A percentile compares a stretch with the other conserved stretches of the same genome.
Evolutionary conservation across 225 moss, liverwort and hornwort genomes (phyloP).

Genomic region (Sphagnum tenellum): DNA sequence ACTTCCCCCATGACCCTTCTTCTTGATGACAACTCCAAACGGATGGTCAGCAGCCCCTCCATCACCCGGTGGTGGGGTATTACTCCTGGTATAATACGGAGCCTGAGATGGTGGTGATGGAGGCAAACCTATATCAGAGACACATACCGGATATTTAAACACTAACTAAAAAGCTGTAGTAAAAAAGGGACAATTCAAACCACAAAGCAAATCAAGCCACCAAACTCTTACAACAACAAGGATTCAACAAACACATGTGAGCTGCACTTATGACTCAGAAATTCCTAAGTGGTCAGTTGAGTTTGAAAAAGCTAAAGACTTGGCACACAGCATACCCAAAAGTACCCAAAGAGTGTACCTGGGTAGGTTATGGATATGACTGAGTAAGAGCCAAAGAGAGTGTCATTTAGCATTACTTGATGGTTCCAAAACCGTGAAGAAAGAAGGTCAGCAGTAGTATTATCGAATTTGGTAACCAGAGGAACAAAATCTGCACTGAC

Average conservation of each 20-base stretch:
- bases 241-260: not conserved
- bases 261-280: not conserved
- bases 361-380: conserved; percentile 24
- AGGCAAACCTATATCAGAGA: conserved; percentile 1
- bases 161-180: not conserved
- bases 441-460: conserved; percentile 25
- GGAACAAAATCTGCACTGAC: conserved; percentile 25
- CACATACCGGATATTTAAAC: no score
- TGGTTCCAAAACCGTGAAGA: conserved; percentile 33
- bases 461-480: conserved; percentile 19
- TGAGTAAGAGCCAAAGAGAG: conserved; percentile 31
- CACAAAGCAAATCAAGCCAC: not conserved
- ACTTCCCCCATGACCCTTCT: not conserved
- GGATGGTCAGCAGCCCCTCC: not conserved
- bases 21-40: not conserved
- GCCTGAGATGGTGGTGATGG: conserved; percentile 1
- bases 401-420: conserved; percentile 22
- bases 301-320: not conserved
- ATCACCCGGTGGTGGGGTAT: not conserved
- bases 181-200: not conserved
- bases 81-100: not conserved
- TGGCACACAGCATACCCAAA: not conserved
- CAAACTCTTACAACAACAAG: not conserved
- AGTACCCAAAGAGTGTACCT: conserved; percentile 4
- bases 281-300: not conserved